Percentiles rank a stretch among this genome's conserved stretches.
Conservation (phyloP, 164 flowering plant genomes). For the Cinnamomum chago region DNA sequence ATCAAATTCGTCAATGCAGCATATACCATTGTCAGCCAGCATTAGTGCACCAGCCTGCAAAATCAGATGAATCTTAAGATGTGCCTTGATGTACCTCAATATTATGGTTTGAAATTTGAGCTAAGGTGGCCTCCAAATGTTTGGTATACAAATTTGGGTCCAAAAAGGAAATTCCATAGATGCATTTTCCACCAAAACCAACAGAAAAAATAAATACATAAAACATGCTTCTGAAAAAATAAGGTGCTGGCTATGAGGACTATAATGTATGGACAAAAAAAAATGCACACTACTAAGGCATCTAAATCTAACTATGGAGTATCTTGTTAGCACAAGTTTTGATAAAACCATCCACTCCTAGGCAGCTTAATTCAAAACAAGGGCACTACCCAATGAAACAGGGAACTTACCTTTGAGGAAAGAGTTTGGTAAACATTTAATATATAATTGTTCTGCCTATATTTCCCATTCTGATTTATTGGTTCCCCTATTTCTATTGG, state of each 20-base stretch:
- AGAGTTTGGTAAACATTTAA: neutral
- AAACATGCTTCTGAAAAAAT: neutral
- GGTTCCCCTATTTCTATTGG: neutral
- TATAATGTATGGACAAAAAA: neutral
- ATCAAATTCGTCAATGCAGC: constrained; percentile 97
- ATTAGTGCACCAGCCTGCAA: constrained; percentile 94
- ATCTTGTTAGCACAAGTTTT: neutral
- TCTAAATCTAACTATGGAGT: too few species aligned
- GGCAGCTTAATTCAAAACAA: neutral
- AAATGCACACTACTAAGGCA: neutral
- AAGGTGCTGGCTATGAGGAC: too few species aligned
- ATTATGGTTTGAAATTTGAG: neutral
- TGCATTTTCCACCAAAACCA: neutral
- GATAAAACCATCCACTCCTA: neutral
- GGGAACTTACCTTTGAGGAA: neutral
- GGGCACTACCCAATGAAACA: neutral
- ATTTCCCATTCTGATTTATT: neutral
- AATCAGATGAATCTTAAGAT: neutral
- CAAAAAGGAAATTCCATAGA: neutral
- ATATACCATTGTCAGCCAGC: constrained; percentile 97
- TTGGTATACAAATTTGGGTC: neutral
- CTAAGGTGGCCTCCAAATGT: neutral
- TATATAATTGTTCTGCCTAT: neutral
- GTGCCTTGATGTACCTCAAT: neutral
- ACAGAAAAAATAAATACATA: too few species aligned